Base-by-base conservation (phyloP, 177 flowering plant species). In the Telopea speciosissima region DNA sequence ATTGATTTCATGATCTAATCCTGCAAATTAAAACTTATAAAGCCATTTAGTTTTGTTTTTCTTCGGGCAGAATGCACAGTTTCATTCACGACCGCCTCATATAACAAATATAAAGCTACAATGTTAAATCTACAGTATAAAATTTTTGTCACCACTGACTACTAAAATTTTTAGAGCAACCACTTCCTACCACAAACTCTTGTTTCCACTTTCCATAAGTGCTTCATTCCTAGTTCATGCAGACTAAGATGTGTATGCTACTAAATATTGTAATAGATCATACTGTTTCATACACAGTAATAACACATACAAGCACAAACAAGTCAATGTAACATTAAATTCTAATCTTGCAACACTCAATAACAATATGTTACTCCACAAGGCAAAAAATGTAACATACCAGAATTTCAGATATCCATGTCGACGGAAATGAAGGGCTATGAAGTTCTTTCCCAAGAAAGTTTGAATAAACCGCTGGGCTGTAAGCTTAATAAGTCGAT, bases 341-440 rank as follows among this genome's bases (percentile, higher is more conserved):
- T 10, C 22, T 45, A 65, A 49, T 23, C 24, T 24, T 42, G 40
- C 8, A 61, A 42, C 1, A 40, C 19, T 58, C 36, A 17, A 8
- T 28, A n/a, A 7, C 14, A 25, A 49, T 62, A 44, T 6, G 40
- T 36, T 36, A 24, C 23, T 71, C 42, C n/a, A 26, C 1, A 60
- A 26, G 68, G 66, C 21, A 65, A 25, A 65, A 25, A 63, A 66
- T 62, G 12, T 13, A 59, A 72, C 83, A 52, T 85, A 93, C 99
- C 99, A 96, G 81, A 96, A 96, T 82, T 90, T 93, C 83, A 93
- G 76, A 72, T 90, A 96, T 5, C 99, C 99, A 78, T 96, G 98
- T 54, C 98, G 79, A 24, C 99, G 83, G 69, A 96, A 93, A 84
- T 96, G 98, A 75, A 96, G 86, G 10, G 99, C 92, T 42, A 88